phyloP scores from a whole-genome alignment of 352 stramenopile genomes.

The Peronospora belbahrii region DNA sequence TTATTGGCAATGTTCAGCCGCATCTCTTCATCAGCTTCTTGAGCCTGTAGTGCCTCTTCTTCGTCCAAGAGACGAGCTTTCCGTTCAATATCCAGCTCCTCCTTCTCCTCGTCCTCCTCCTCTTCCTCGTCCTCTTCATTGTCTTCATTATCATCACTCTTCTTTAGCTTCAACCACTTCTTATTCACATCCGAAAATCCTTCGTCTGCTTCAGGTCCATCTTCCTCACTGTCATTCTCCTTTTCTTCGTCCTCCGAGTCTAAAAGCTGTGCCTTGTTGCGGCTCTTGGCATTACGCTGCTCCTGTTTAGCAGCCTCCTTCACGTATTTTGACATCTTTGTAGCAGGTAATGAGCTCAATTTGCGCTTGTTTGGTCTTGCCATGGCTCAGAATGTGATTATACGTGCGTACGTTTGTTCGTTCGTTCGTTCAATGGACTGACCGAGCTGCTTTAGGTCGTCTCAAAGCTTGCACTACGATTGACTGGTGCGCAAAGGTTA shows the following conservation, averaged over 20 bases:
- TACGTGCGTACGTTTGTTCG: too few species aligned
- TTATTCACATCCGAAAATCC: constrained; percentile 84
- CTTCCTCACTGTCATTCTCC: constrained; percentile 35
- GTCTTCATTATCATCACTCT: constrained; percentile 32
- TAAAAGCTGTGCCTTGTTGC: constrained; percentile 54
- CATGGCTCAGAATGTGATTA: constrained; percentile 21
- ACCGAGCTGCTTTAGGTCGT: constrained; percentile 26
- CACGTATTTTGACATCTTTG: constrained; percentile 34
- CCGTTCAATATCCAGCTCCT: constrained; percentile 82
- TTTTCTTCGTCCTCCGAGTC: constrained; percentile 57
- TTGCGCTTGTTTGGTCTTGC: constrained; percentile 52
- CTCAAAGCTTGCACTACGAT: constrained; percentile 23
- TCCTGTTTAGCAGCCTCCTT: constrained; percentile 76
- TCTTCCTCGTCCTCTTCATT: constrained; percentile 37
- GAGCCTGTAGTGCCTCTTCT: constrained; percentile 53
- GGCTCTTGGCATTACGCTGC: constrained; percentile 24
- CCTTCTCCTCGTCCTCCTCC: constrained; percentile 41
- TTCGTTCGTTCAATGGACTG: background rate
- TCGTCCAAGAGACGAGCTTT: constrained; percentile 79
- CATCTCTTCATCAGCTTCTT: constrained; percentile 81
- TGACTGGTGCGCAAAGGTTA: constrained; percentile 37
- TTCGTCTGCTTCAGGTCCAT: constrained; percentile 44
- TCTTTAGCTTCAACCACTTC: constrained; percentile 81
- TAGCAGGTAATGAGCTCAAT: constrained; percentile 21
- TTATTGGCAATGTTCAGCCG: constrained; percentile 83